These are phyloP conservation scores for Massariosphaeria phaeospora DNA, from an alignment of 495 filamentous ascomycete genomes.

Conservation along the genomic window DNA sequence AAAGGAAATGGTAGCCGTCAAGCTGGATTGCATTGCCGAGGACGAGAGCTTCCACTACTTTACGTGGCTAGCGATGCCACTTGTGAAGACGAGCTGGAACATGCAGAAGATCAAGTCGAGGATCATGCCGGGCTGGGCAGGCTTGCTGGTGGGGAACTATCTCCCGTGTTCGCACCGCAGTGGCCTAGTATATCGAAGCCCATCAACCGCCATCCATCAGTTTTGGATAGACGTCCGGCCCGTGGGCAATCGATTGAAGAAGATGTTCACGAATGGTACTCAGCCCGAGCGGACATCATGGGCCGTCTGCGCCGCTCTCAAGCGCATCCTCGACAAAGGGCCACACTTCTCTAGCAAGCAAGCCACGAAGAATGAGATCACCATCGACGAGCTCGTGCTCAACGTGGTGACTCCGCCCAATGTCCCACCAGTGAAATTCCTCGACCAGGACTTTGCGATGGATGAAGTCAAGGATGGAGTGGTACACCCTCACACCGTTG, in stretches of 20 bases:
- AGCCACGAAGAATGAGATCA: slow-evolving; percentile 3
- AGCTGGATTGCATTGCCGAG: slow-evolving; percentile 26
- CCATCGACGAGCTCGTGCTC: slow-evolving; percentile 27
- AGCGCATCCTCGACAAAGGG: slow-evolving; percentile 24
- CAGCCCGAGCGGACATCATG: slow-evolving; percentile 22
- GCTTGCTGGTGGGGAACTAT: slow-evolving; percentile 7
- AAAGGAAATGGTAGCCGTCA: slow-evolving; percentile 12
- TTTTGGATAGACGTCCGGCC: slow-evolving; percentile 27
- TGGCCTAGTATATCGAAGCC: not conserved
- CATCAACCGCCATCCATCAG: slow-evolving; percentile 14
- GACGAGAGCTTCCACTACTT: slow-evolving; percentile 28
- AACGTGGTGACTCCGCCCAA: slow-evolving; percentile 24
- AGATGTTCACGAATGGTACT: slow-evolving; percentile 6
- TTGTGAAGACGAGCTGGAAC: slow-evolving; percentile 18
- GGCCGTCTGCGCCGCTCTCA: slow-evolving; percentile 29
- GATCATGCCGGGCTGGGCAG: slow-evolving; percentile 10
- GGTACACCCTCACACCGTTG: slow-evolving; percentile 26
- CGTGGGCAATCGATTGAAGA: slow-evolving; percentile 9
- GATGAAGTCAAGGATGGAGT: slow-evolving; percentile 10
- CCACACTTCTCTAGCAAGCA: slow-evolving; percentile 16
- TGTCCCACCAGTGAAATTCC: slow-evolving; percentile 14
- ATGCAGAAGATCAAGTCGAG: not conserved
- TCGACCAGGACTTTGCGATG: slow-evolving; percentile 7
- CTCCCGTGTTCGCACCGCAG: not conserved
- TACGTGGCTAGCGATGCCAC: slow-evolving; percentile 22